Evolutionary conservation across 768 basidiomycete species (phyloP), one percentile per base, ranked within the genome.

Genomic region (Lactarius trivialis): DNA sequence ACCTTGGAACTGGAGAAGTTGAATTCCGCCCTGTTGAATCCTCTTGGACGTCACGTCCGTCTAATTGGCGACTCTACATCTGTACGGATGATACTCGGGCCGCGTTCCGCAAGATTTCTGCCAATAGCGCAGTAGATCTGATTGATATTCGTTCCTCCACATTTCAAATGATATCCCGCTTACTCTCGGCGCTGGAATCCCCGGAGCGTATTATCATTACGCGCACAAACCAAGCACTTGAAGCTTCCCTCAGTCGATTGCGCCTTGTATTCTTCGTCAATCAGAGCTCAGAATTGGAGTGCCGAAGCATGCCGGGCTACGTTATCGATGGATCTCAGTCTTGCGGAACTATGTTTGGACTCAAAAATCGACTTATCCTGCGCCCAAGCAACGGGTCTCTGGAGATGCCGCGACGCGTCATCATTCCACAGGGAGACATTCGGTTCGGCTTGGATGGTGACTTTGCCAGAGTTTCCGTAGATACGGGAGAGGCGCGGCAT

Each of bases 301-400:
- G 76, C 26, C 70, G 63, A 7, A 78, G 77, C 41, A 70, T 78
- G 45, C 73, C 74, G 15, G 73, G 70, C 19, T 79, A 78, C 74
- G 68, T 77, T 19, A 70, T 81, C 24, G 78, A 81, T 55, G 2
- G 56, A 3, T 48, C 71, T 39, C 81, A 81, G 62, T 78, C 73
- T 2, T 69, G 70, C 1, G 78, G 79, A 1, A 76, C 79, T 1
- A 68, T 83, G 66, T 73, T 80, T 51, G 81, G 81, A 11, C 68
- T 82, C 32, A 41, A 51, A 39, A 75, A 71, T 37, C 74, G 69
- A 50, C 76, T 63, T 14, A 26, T 63, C 32, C 33, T 63, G n/a
- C 39, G 61, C 12, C 36, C 61, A 4, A 39, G 55, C n/a, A 14
- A 39, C 7, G 17, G 6, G 5, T 14, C 19, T 39, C 19, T 17